Base-by-base conservation (phyloP, 2,329 filamentous ascomycete genomes). In the Fonsecaea multimorphosa region DNA sequence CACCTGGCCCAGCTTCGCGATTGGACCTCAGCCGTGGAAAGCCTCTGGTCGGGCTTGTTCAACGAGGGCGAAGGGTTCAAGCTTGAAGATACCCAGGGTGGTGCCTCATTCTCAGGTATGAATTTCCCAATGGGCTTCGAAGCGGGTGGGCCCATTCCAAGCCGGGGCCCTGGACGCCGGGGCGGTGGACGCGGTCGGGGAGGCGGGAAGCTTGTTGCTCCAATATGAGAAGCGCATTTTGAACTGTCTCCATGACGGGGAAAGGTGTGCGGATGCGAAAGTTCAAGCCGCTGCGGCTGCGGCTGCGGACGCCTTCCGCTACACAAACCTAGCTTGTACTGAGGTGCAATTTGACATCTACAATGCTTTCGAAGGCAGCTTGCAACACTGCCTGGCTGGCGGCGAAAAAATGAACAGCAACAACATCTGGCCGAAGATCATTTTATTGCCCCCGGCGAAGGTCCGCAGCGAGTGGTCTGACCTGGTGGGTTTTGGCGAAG, bases 41-140 rank as follows among this genome's bases (percentile, higher is more conserved):
- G 82, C 3, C 80, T 98, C 59, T 94, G 89, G 79, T 79, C 80
- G 31, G 87, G 89, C 24, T 84, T 96, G 1, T 88, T 97, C 71
- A 88, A 88, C 73, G 91, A 95, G 22, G 87, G 88, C 3, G 91
- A 96, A 5, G 91, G 91, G 0, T 82, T 87, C 71, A 78, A 75
- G 46, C 79, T 80, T 0, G 80, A 82, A 7, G 79, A 83, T 65
- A 72, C 72, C 58, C 70, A 76, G 44, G 74, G 74, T 12, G 63
- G 53, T 27, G 58, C 46, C 14, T 58, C 44, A 16, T 69, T 67
- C 22, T 29, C 38, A 34, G 34, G 66, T 27, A 32, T 67, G 52
- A 59, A 59, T 29, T 67, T 63, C 56, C 55, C 61, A n/a, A 34
- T 64, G 56, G 65, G 59, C 36, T 44, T 65, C 12, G 67, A 69